Evolutionary conservation across 352 stramenopile species (phyloP).

Genomic region (Phytopythium ostracodes): DNA sequence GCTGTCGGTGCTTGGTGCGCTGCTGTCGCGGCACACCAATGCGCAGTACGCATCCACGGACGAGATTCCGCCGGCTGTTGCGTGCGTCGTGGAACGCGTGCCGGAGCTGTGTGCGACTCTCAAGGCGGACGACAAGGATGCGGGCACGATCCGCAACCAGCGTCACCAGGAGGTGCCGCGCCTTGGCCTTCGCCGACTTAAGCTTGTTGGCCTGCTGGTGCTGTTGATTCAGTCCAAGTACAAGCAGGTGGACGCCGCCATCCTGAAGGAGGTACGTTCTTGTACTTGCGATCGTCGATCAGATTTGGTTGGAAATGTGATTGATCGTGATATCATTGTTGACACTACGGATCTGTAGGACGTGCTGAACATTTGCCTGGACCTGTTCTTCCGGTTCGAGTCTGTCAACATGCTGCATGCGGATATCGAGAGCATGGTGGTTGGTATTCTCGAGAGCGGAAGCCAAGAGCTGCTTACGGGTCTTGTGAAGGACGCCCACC

Average conservation of each 20-base stretch:
- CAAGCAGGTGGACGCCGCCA: constrained; percentile 62
- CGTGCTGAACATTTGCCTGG: constrained; percentile 67
- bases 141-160: constrained; percentile 70
- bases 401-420: constrained; percentile 86
- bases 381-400: constrained; percentile 88
- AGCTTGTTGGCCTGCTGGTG: constrained; percentile 76
- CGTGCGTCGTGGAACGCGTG: constrained; percentile 46
- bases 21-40: constrained; percentile 77
- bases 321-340: neutral
- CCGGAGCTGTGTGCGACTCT: constrained; percentile 66
- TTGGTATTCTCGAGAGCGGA: constrained; percentile 78
- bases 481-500: constrained; percentile 70
- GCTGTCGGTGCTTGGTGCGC: constrained; percentile 69
- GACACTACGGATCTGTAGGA: constrained; percentile 17
- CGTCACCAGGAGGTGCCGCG: constrained; percentile 66
- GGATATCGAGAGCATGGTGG: constrained; percentile 83
- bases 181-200: constrained; percentile 71
- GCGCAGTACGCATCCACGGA: constrained; percentile 65
- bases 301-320: neutral
- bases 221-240: constrained; percentile 85
- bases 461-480: constrained; percentile 65
- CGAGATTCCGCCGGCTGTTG: constrained; percentile 56
- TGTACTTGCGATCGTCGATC: neutral
- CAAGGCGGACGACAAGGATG: constrained; percentile 53
- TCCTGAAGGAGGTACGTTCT: constrained; percentile 44